Base-by-base conservation (phyloP, 2,329 filamentous ascomycete species). In the Pezicula radicicola region DNA sequence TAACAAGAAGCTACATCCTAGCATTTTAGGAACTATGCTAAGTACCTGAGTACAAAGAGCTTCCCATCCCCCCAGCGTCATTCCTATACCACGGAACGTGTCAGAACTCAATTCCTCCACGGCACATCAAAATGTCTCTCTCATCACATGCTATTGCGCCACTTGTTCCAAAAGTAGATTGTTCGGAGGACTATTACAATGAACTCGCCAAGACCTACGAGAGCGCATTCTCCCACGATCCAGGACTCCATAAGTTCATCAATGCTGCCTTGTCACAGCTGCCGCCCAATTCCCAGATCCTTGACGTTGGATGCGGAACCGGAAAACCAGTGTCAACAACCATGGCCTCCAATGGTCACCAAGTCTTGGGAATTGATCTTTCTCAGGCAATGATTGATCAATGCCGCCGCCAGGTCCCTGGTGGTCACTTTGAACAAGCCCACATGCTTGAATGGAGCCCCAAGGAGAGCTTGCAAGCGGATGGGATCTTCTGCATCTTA, bases 281-380 rank as follows among this genome's bases (percentile, higher is more conserved):
- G 6, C 15, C 12, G 7, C 6, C 40, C 18, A 47, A 46, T 19
- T 57, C 54, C 5, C 30, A 53, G 35, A 56, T 64, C 30, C 57
- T 68, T 10, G 63, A 68, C 39, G 57, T 68, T 3, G 66, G 66
- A 25, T 68, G 66, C 54, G 66, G 66, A 10, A 68, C 66, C 8
- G 66, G 66, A n/a, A 50, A 58, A 10, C 64, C 66, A 6, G 61
- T 65, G 18, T 55, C 65, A 4, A 37, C 58, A 19, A 62, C 63
- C 49, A 55, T 70, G 3, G 55, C 58, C 8, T 48, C 60, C 6
- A 62, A 62, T 9, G 63, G 64, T 27, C 53, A 64, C 18, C 45
- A 62, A 5, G 64, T 70, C 36, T 49, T 55, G 15, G 65, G 64
- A 6, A 59, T 62, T 35, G 61, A 67, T 46, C 60, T 66, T 46